A percentile compares a stretch with the other conserved stretches of the same genome.
Evolutionary conservation across 75 land plant species (phyloP).

Genomic region (Chamaecyparis obtusa): DNA sequence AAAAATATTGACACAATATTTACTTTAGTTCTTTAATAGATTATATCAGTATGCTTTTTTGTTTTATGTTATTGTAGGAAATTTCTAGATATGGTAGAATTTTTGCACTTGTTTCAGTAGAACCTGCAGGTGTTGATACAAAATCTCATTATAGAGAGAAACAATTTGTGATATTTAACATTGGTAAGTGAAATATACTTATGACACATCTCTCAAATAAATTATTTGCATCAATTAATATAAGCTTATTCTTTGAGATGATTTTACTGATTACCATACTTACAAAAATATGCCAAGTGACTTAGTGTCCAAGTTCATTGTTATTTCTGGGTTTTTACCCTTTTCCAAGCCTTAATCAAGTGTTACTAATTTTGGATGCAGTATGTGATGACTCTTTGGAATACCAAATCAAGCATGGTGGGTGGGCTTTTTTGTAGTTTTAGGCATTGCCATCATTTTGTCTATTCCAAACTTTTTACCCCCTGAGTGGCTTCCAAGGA

Average conservation of each 20-base stretch:
- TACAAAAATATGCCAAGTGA: too few relatives aligned
- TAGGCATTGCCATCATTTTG: constrained; percentile 41
- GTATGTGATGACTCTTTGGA: constrained; percentile 76
- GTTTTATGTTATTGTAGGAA: constrained; percentile 8
- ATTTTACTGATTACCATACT: not conserved
- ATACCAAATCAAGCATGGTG: constrained; percentile 76
- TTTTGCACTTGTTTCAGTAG: constrained; percentile 52
- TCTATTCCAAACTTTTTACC: constrained; percentile 40
- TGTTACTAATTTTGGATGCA: constrained; percentile 30
- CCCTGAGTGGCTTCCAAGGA: constrained; percentile 20
- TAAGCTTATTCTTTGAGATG: not conserved
- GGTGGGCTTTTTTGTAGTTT: constrained; percentile 47
- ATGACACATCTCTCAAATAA: not conserved
- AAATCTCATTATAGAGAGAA: constrained; percentile 46
- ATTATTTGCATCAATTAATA: not conserved
- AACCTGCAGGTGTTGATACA: constrained; percentile 77
- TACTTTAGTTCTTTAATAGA: not conserved
- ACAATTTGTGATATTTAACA: constrained; percentile 67
- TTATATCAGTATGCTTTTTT: not conserved
- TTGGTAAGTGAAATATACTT: constrained; percentile 41
- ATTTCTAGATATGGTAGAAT: constrained; percentile 12
- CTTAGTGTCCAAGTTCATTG: not conserved
- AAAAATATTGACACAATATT: not conserved
- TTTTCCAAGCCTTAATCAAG: not conserved
- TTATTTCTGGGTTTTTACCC: not conserved